Conservation (phyloP, 2,329 filamentous ascomycete genomes). For the Colletotrichum melonis region DNA sequence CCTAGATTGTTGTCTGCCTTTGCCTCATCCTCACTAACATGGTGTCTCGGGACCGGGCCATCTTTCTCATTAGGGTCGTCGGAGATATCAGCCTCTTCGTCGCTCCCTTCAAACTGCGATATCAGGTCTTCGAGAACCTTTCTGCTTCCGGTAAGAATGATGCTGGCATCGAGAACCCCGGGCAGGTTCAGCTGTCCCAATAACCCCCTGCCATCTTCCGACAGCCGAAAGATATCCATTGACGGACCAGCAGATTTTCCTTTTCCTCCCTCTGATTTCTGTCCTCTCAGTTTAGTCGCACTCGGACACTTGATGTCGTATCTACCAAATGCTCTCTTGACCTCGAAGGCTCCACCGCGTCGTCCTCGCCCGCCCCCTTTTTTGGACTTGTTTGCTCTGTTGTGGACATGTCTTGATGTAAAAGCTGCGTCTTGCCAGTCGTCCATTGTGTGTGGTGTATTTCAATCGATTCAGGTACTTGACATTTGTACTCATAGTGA, state of each 20-base stretch:
- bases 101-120: background rate
- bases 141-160: slow-evolving; percentile 22
- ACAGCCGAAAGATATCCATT: slow-evolving; percentile 22
- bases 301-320: slow-evolving; percentile 24
- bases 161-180: background rate
- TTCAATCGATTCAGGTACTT: background rate
- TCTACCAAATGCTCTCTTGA: slow-evolving; percentile 18
- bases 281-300: background rate
- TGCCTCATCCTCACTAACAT: background rate
- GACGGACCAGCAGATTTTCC: background rate
- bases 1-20: background rate
- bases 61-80: background rate
- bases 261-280: accelerated
- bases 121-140: slow-evolving; percentile 8
- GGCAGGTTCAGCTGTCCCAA: slow-evolving; percentile 9
- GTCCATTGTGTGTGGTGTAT: background rate
- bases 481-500: too few relatives aligned
- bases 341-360: slow-evolving; percentile 21
- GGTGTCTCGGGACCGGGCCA: background rate
- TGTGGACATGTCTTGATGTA: slow-evolving; percentile 20
- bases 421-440: slow-evolving; percentile 33
- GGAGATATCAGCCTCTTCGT: background rate
- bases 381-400: slow-evolving; percentile 8
- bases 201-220: slow-evolving; percentile 10
- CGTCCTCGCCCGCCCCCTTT: background rate